Evolutionary conservation across 495 filamentous ascomycete species (phyloP).

Genomic region (Diplogelasinospora grovesii): DNA sequence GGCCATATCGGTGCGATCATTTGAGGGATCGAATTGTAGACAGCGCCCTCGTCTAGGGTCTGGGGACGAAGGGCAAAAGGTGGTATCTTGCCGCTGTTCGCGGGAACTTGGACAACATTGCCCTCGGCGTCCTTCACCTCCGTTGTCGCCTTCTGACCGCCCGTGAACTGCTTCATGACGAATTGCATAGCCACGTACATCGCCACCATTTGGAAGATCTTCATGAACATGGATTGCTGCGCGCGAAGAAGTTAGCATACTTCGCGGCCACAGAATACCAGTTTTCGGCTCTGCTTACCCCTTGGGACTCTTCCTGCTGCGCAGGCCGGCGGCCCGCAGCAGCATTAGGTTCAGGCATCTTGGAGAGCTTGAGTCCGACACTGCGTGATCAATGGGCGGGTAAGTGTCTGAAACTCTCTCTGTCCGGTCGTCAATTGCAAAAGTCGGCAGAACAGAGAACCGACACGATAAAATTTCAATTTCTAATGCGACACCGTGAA

Average conservation of each 20-base stretch:
- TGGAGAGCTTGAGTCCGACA: too few species aligned
- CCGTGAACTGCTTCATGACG: conserved; percentile 39
- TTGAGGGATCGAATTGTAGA: conserved; percentile 69
- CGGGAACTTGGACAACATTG: conserved; percentile 36
- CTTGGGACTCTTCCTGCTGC: conserved; percentile 27
- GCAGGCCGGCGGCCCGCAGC: conserved; percentile 16
- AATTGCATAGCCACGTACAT: conserved; percentile 44
- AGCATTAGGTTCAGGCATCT: conserved; percentile 33
- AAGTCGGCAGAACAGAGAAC: too few species aligned
- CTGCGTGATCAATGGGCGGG: too few species aligned
- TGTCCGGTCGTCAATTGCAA: too few species aligned
- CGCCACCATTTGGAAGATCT: conserved; percentile 32
- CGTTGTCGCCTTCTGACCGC: conserved; percentile 38
- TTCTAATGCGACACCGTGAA: too few species aligned
- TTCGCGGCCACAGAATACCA: neutral
- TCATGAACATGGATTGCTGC: conserved; percentile 29
- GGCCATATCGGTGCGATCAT: conserved; percentile 85
- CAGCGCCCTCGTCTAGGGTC: conserved; percentile 49
- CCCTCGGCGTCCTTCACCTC: conserved; percentile 42
- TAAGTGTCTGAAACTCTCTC: too few species aligned
- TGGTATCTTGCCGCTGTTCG: conserved; percentile 48
- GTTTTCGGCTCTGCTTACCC: conserved; percentile 25
- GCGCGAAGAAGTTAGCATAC: conserved; percentile 2
- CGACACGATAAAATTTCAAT: too few species aligned
- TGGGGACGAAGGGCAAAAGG: conserved; percentile 59